A percentile compares a stretch with the other conserved stretches of the same genome.
These are phyloP conservation scores for Nannizzia gypsea DNA, from an alignment of 2,329 filamentous ascomycete genomes.

Conservation along the genomic window DNA sequence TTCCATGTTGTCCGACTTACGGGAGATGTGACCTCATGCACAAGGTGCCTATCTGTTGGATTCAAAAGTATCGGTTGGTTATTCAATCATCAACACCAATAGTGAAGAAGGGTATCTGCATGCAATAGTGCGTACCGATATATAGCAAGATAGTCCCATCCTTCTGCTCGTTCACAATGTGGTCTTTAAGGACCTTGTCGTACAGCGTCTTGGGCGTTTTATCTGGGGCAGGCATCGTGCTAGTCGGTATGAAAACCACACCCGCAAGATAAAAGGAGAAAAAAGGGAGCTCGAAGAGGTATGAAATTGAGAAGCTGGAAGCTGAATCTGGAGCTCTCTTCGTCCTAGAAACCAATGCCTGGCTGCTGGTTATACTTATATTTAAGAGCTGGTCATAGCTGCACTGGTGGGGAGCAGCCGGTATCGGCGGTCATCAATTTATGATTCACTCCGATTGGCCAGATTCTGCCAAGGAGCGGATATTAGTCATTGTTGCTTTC, in stretches of 20 bases:
- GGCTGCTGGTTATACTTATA: constrained; percentile 2
- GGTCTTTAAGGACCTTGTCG: constrained; percentile 92
- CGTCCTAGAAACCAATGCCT: not conserved
- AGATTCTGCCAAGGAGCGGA: constrained; percentile 5
- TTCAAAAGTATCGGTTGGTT: constrained; percentile 3
- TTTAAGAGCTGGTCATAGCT: not conserved
- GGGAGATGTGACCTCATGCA: constrained; percentile 96
- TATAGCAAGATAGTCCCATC: constrained; percentile 89
- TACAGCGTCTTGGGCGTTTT: constrained; percentile 73
- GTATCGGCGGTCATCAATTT: constrained; percentile 11
- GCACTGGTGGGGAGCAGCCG: constrained; percentile 8
- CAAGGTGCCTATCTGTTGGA: constrained; percentile 70
- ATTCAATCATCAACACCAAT: not conserved
- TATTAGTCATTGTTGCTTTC: not conserved
- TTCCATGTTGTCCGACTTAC: constrained; percentile 40
- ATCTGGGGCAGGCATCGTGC: constrained; percentile 60
- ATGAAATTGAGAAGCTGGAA: not conserved
- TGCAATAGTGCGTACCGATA: constrained; percentile 51
- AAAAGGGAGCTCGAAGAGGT: not conserved
- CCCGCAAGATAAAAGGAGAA: not conserved
- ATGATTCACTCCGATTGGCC: constrained; percentile 8
- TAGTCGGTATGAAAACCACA: not conserved
- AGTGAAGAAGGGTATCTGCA: not conserved
- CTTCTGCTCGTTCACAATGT: constrained; percentile 89
- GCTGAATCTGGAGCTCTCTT: not conserved